Evolutionary conservation across 2,329 filamentous ascomycete genomes (phyloP).

Genomic region (Chrysoporthe deuterocubensis): DNA sequence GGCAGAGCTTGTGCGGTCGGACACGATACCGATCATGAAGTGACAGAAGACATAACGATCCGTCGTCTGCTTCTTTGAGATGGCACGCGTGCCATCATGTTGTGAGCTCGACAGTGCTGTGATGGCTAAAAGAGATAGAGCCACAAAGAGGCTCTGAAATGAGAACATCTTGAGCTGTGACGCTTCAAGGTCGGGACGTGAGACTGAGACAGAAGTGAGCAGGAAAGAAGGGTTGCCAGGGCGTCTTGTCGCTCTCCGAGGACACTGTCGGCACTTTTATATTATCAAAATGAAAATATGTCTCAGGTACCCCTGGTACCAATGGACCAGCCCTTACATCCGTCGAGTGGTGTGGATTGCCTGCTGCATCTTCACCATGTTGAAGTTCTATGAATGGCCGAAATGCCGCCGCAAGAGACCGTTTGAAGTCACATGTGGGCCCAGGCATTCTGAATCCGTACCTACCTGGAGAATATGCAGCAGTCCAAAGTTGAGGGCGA

Average conservation of each 20-base stretch:
- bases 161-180: not conserved
- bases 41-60: constrained; percentile 46
- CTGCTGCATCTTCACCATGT: not conserved
- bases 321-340: not conserved
- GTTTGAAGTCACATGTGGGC: not conserved
- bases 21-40: constrained; percentile 52
- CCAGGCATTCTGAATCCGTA: not conserved
- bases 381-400: not conserved
- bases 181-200: no score
- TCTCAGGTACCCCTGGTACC: not conserved
- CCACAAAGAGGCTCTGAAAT: not conserved
- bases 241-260: not conserved
- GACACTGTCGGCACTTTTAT: not conserved
- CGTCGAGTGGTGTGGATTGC: not conserved
- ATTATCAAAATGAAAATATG: not conserved
- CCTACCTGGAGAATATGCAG: not conserved
- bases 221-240: not conserved
- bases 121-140: not conserved
- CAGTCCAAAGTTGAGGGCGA: not conserved
- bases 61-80: not conserved
- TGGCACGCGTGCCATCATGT: not conserved
- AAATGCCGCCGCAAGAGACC: not conserved
- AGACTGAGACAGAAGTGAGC: not conserved
- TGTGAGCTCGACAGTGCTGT: not conserved
- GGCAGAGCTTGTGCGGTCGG: constrained; percentile 44